Evolutionary conservation across 441 rosid genomes (phyloP), one percentile per base, ranked within the genome.

Genomic region (Flueggea neowawraea): DNA sequence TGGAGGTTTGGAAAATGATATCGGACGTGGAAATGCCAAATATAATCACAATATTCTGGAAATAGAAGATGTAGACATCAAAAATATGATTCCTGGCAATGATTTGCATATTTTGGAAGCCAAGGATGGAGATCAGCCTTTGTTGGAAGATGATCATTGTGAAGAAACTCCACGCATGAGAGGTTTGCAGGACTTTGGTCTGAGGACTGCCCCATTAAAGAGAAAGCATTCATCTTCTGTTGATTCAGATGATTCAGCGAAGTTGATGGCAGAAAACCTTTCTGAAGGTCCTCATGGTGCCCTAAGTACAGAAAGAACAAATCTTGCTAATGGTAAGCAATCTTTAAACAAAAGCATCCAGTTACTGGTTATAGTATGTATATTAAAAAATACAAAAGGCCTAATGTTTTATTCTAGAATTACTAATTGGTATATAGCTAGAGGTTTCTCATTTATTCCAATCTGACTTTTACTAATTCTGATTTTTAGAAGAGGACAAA

Each of bases 181-280:
- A 80, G 97, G 89, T 36, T 78, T 88, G 82, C 90, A 80, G 68
- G 98, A 95, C 74, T 80, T 91, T 52, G 96, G 96, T 66, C 86
- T 78, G 44, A 82, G 75, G 77, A 78, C 86, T 54, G 32, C 84
- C 49, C 56, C 80, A 62, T 72, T 83, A 36, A 88, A 89, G 78
- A 72, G 91, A 66, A 91, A 78, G 81, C 60, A 58, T 70, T 57
- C 78, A n/a, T 63, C 71, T 52, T 68, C 86, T 60, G 73, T 64
- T 77, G 82, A 78, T 63, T 74, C 72, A 66, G 83, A 81, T 78
- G 74, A 75, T 49, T 69, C 76, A 57, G 60, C 64, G 52, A 80
- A 80, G 79, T 79, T 70, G 68, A 68, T 73, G 47, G 72, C 59
- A 49, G 81, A 74, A 39, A 67, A 79, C 68, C 75, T 70, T 58